Conservation (phyloP, 2,329 filamentous ascomycete genomes). For the Didymellaceae sp. region DNA sequence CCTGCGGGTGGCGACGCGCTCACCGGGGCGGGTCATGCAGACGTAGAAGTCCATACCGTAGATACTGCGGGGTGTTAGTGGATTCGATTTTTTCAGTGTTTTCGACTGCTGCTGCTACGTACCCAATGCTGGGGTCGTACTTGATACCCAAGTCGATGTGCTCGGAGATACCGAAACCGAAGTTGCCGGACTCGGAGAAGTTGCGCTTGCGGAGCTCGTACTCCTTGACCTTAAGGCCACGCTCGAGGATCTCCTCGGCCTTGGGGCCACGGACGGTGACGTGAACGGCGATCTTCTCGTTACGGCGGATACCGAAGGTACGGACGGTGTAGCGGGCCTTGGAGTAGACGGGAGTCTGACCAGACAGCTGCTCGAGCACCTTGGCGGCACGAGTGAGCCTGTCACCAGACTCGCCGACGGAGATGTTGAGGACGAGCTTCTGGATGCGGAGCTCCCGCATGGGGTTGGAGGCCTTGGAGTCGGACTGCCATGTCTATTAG, state of each 20-base stretch:
- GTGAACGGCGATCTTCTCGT: slow-evolving; percentile 97
- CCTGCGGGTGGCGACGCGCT: slow-evolving; percentile 95
- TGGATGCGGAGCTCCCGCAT: slow-evolving; percentile 99
- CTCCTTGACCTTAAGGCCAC: slow-evolving; percentile 99
- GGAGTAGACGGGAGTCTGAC: slow-evolving; percentile 99
- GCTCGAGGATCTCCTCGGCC: slow-evolving; percentile 99
- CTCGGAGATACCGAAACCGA: slow-evolving; percentile 99
- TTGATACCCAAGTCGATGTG: slow-evolving; percentile 99
- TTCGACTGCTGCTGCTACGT: slow-evolving; percentile 22
- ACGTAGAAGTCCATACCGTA: slow-evolving; percentile 98
- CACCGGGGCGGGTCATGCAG: slow-evolving; percentile 99
- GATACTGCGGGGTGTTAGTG: slow-evolving; percentile 45
- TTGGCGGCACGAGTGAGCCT: slow-evolving; percentile 99
- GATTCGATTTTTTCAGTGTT: neutral
- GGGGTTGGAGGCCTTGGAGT: slow-evolving; percentile 85
- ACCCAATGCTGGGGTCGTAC: slow-evolving; percentile 51
- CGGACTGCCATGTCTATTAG: slow-evolving; percentile 44
- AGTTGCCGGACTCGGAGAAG: slow-evolving; percentile 96
- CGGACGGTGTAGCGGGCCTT: slow-evolving; percentile 99
- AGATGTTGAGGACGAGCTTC: slow-evolving; percentile 99
- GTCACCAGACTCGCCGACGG: slow-evolving; percentile 99
- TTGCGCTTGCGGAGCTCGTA: slow-evolving; percentile 99
- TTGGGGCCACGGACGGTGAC: slow-evolving; percentile 99
- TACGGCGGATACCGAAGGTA: slow-evolving; percentile 99
- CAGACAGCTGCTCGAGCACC: slow-evolving; percentile 98